Evolutionary conservation across 768 basidiomycete genomes (phyloP).

Genomic region (Gloeopeniophorella convolvens): DNA sequence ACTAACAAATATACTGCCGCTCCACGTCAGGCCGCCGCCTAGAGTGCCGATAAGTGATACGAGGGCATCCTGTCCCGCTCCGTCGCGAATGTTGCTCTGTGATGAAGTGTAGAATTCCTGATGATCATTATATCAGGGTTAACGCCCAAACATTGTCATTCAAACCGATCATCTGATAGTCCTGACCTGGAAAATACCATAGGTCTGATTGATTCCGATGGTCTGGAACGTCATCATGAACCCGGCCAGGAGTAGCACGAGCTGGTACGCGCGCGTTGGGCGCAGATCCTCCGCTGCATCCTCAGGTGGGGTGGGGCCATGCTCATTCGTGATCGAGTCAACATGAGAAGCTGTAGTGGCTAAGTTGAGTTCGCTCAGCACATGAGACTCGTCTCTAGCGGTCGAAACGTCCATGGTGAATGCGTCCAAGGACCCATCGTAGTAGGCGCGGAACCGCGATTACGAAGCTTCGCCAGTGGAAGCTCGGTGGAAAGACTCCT

Average conservation of each 20-base stretch:
- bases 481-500: no score
- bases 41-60: constrained; percentile 39
- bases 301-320: neutral
- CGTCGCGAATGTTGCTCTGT: constrained; percentile 30
- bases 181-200: constrained; percentile 39
- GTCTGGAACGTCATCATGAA: constrained; percentile 42
- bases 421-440: neutral
- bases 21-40: constrained; percentile 41
- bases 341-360: neutral
- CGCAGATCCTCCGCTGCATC: constrained; percentile 1
- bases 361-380: no score
- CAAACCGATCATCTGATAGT: neutral
- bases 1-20: constrained; percentile 39
- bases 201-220: constrained; percentile 38
- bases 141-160: no score
- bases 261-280: constrained; percentile 33
- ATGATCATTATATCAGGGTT: no score
- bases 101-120: constrained; percentile 41
- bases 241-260: constrained; percentile 32
- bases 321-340: neutral
- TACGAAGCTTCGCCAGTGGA: no score
- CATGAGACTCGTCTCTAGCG: no score
- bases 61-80: constrained; percentile 33
- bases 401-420: neutral
- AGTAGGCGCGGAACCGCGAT: neutral